Evolutionary conservation across 148 eudicot species (phyloP).

Genomic region (Limonium bicolor): DNA sequence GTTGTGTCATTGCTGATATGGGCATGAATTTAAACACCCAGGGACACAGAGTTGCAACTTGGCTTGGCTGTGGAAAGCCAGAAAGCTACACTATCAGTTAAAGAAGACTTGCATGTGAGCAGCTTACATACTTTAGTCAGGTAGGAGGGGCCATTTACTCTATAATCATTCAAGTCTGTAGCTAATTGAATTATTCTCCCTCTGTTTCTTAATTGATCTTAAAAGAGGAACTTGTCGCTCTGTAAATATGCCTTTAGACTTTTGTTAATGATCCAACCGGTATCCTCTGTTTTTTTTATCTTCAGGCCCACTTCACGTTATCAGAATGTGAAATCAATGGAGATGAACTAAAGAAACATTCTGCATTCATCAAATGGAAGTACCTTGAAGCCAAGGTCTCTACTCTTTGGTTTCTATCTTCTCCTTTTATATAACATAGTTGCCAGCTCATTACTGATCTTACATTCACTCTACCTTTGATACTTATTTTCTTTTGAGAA

Average conservation of each 20-base stretch:
- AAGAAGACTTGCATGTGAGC: slow-evolving; percentile 93
- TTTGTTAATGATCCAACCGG: no score
- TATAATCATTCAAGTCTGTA: no score
- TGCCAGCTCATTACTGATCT: no score
- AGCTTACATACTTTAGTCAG: slow-evolving; percentile 61
- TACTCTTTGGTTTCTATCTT: background rate
- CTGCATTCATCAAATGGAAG: slow-evolving; percentile 70
- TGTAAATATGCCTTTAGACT: no score
- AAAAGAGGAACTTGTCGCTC: no score
- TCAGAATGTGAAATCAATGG: slow-evolving; percentile 22
- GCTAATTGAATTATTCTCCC: background rate
- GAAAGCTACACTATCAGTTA: slow-evolving; percentile 75
- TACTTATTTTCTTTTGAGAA: no score
- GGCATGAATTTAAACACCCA: slow-evolving; percentile 9
- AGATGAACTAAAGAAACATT: slow-evolving; percentile 42
- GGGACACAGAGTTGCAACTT: slow-evolving; percentile 93
- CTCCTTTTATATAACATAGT: no score
- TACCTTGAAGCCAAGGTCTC: slow-evolving; percentile 83
- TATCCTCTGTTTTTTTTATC: background rate
- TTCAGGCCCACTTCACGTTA: slow-evolving; percentile 60
- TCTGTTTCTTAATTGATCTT: background rate
- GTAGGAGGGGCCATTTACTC: slow-evolving; percentile 10
- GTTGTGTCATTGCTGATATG: no score
- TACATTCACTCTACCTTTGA: no score
- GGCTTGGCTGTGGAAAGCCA: slow-evolving; percentile 71